These are phyloP conservation scores for Curvularia eragrostidis DNA, from an alignment of 2,329 filamentous ascomycete genomes.

Conservation along the genomic window DNA sequence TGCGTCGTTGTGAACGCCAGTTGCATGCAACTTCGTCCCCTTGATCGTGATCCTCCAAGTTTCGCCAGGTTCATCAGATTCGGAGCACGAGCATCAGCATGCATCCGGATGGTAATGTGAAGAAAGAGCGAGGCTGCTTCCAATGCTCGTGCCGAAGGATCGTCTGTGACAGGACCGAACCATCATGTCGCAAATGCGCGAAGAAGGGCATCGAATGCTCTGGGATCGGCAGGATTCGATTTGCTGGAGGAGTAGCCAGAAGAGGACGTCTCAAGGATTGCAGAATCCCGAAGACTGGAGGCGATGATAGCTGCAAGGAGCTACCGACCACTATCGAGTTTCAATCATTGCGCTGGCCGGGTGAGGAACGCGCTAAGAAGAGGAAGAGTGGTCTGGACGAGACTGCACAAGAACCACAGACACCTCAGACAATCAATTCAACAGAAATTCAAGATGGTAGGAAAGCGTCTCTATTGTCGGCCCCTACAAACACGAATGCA, in stretches of 20 bases:
- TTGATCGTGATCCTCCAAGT: too few relatives aligned
- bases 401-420: too few relatives aligned
- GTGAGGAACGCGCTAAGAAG: not conserved
- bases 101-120: too few relatives aligned
- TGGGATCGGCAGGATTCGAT: constrained; percentile 49
- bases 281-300: constrained; percentile 18
- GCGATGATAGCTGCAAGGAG: not conserved
- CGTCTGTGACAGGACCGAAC: constrained; percentile 51
- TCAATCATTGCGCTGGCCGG: not conserved
- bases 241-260: constrained; percentile 41
- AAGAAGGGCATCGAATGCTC: constrained; percentile 52
- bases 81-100: too few relatives aligned
- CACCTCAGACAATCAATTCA: too few relatives aligned
- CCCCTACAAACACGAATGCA: too few relatives aligned
- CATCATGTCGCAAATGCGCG: constrained; percentile 50
- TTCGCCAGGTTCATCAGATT: too few relatives aligned
- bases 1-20: too few relatives aligned
- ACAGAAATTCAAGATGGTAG: too few relatives aligned
- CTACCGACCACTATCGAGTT: constrained; percentile 2
- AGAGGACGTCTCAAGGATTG: constrained; percentile 27
- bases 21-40: too few relatives aligned
- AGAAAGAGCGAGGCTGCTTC: constrained; percentile 39
- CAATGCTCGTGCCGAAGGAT: constrained; percentile 51
- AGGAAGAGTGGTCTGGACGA: not conserved
- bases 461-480: too few relatives aligned